Evolutionary conservation across 805 yeast genomes (phyloP), one percentile per base, ranked within the genome.

Genomic region (Cyberlindnera samutprakarnensis): DNA sequence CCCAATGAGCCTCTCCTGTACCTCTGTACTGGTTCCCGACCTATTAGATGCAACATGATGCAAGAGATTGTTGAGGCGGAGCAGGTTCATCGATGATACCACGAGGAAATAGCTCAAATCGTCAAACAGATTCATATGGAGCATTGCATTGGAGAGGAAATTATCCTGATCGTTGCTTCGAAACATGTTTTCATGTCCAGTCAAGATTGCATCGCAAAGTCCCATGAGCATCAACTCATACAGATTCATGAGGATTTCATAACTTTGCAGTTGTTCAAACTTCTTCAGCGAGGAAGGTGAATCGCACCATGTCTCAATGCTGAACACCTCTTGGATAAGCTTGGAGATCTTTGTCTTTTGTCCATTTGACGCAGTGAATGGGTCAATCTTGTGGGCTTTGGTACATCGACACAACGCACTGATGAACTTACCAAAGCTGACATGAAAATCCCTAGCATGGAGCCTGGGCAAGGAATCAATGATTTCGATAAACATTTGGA

Each of bases 101-200:
- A 44, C 35, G 17, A 44, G 16, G 28, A 38, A 36, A 31, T 44
- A 48, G 30, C 40, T 46, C 28, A 43, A 28, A 23, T 44, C 50
- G 25, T 48, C 45, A 31, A 41, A 42, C 17, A 46, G 28, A 26
- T 43, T 46, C 30, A 45, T 16, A 9, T 38, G 33, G 8, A 39
- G 17, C 14, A 43, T 38, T 18, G 35, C 45, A 5, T 33, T 36
- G 11, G 44, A 25, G 12, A 43, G 13, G 25, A 36, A 41, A 6
- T 25, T 26, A 7, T 33, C 43, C 25, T 24, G 30, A 16, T 35
- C 34, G 9, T 34, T 20, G n/a, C n/a, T n/a, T 7, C 31, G 25
- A 16, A 43, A 23, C 3, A 32, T 14, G 14, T 40, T 39, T 23
- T 41, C 39, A 6, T 20, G 30, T 13, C 31, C 23, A 7, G 11